Base-by-base conservation (phyloP, 441 rosid species). In the Pelargonium cotyledonis region DNA sequence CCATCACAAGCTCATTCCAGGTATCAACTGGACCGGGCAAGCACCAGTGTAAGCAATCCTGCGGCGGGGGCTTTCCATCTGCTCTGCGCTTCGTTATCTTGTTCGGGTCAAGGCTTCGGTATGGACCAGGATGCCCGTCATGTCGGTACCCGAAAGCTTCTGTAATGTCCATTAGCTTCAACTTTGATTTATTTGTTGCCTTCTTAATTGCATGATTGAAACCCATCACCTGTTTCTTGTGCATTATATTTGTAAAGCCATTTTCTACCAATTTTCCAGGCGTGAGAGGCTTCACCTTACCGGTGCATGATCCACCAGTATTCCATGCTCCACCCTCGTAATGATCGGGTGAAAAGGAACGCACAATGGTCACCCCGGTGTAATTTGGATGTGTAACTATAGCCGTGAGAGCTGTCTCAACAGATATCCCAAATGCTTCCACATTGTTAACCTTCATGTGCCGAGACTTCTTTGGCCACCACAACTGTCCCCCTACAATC, bases 1-100 rank as follows among this genome's bases (percentile, higher is more conserved):
- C 97, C 29, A 91, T 83, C 67, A 91, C 92, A 63, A 94, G 72
- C 72, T 94, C 99, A 40, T 91, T 94, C 97, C 99, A 94, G 43
- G 86, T 84, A 73, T 94, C 99, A 0, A 94, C 89, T 0, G 99
- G 97, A 18, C 99, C 99, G 0, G 95, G 95, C 99, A 94, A 91
- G 89, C 97, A 94, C 99, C 97, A 94, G 80, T 94, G 99, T 65
- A 94, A 79, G 84, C 97, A 94, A 73, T 94, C 99, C 76, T 94
- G 99, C 0, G 97, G 94, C 0, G 96, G 99, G 15, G 97, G 97
- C 78, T 47, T 83, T 65, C 97, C 99, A 67, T 86, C 85, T 0
- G 91, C 86, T 43, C 95, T 88, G 0, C 95, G 88, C 79, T 89
- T 84, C 0, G 93, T 89, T 69, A 81, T 74, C 80, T 89, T 94